Evolutionary conservation across 2,329 filamentous ascomycete genomes (phyloP), one percentile per base, ranked within the genome.

Genomic region (Talaromyces piceae): DNA sequence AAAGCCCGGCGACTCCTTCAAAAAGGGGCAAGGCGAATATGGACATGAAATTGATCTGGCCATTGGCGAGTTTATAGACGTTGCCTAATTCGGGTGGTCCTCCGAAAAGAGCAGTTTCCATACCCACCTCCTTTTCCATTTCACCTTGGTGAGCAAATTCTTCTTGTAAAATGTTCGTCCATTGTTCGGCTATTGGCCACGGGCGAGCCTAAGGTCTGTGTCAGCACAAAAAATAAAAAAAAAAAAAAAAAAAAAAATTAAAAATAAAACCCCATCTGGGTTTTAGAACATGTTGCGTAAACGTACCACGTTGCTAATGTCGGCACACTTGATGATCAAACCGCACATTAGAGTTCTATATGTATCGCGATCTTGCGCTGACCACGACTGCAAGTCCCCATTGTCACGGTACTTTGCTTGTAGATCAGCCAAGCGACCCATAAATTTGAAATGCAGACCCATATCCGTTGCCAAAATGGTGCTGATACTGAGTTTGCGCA

Each of bases 381-480:
- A 86, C 90, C 89, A 96, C 7, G 80, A 80, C 52, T 88, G 83
- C 4, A 81, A 79, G 46, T 76, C 78, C 51, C 82, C 76, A 58
- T 82, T 84, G 33, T 82, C 81, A 37, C 82, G 78, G 9, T 94
- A 77, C 65, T 87, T 91, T 55, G 86, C 81, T 67, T 95, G 89
- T 47, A 95, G 71, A 56, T 85, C 83, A n/a, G 81, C 82, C 37
- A 97, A 75, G 65, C 86, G 87, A 63, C 85, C 84, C 90, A 97
- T 97, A 68, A 96, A 98, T 61, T 94, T 90, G 61, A 95, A 95
- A 69, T 98, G 93, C 5, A 95, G 73, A 6, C 90, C 90, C 93
- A 98, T 98, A 63, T 98, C 93, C 0, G 93, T 98, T 2, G 93
- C 89, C 22, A 98, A 74, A 54, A 98, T 97, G n/a, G 89, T 93